phyloP scores from a whole-genome alignment of 202 grass and related monocot species.

The Panicum hallii region DNA sequence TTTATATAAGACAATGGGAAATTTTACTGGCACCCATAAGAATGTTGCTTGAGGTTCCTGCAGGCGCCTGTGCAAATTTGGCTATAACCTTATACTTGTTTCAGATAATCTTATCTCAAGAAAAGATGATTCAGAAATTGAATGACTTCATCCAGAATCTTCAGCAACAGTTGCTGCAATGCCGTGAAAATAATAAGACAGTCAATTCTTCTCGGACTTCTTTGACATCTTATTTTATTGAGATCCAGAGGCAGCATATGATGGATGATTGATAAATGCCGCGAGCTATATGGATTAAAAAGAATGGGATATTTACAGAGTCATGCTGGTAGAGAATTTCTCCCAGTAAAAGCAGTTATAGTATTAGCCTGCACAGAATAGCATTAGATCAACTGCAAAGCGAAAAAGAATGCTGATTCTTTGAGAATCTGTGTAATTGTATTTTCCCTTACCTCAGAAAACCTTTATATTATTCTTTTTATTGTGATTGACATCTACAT shows the following conservation, averaged over 20 bases:
- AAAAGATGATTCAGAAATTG: conserved; percentile 80
- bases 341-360: conserved; percentile 31
- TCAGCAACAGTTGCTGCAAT: conserved; percentile 70
- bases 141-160: conserved; percentile 73
- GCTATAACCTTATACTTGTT: conserved; percentile 33
- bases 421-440: conserved; percentile 5
- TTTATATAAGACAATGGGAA: background rate
- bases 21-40: background rate
- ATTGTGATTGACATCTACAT: conserved; percentile 17
- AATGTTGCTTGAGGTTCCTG: background rate
- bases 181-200: conserved; percentile 56
- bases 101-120: conserved; percentile 88
- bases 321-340: background rate
- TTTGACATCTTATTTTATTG: conserved; percentile 55
- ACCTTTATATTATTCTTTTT: conserved; percentile 23
- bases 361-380: conserved; percentile 35
- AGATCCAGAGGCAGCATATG: conserved; percentile 64
- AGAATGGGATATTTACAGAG: background rate
- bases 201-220: conserved; percentile 42
- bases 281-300: background rate
- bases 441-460: background rate
- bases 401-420: background rate
- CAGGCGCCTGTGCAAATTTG: conserved; percentile 1
- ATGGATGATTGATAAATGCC: conserved; percentile 49
- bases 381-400: conserved; percentile 13